These are phyloP conservation scores for Dianthus caryophyllus DNA, from an alignment of 148 eudicot genomes.

Conservation along the genomic window DNA sequence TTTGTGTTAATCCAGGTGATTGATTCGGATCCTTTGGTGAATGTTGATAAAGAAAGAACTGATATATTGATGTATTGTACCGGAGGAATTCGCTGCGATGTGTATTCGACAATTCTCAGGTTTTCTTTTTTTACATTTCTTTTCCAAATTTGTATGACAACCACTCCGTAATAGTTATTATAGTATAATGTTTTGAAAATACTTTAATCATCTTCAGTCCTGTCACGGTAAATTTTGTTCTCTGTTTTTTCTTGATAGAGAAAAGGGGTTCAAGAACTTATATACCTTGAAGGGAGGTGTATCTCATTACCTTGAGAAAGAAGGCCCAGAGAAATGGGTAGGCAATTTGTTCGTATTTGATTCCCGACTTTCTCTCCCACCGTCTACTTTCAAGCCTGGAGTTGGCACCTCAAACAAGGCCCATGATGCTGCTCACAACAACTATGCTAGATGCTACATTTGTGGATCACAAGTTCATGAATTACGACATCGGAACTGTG, in stretches of 20 bases:
- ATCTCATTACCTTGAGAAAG: conserved; percentile 76
- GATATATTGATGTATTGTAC: conserved; percentile 95
- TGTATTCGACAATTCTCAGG: conserved; percentile 92
- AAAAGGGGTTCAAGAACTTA: conserved; percentile 71
- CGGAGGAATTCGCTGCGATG: conserved; percentile 96
- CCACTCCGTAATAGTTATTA: not conserved
- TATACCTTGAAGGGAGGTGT: conserved; percentile 88
- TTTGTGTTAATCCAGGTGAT: conserved; percentile 38
- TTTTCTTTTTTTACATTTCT: conserved; percentile 22
- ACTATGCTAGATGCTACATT: conserved; percentile 75
- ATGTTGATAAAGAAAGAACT: conserved; percentile 70
- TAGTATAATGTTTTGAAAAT: not conserved
- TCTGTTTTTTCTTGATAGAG: conserved; percentile 31
- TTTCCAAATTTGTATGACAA: conserved; percentile 3
- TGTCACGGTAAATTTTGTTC: not conserved
- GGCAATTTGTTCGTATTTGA: conserved; percentile 95
- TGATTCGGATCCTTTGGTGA: conserved; percentile 73
- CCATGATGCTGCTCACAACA: conserved; percentile 28
- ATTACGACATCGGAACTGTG: conserved; percentile 90
- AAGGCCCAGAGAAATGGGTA: conserved; percentile 74
- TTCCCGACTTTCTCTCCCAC: conserved; percentile 87
- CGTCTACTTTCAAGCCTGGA: conserved; percentile 61
- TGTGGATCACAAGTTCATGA: conserved; percentile 71
- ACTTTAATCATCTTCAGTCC: not conserved
- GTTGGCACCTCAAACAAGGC: conserved; percentile 27